Percentiles rank a stretch among this genome's conserved stretches.
These are phyloP conservation scores for Penicillium atrosanguineum DNA, from an alignment of 495 filamentous ascomycete genomes.

Conservation along the genomic window DNA sequence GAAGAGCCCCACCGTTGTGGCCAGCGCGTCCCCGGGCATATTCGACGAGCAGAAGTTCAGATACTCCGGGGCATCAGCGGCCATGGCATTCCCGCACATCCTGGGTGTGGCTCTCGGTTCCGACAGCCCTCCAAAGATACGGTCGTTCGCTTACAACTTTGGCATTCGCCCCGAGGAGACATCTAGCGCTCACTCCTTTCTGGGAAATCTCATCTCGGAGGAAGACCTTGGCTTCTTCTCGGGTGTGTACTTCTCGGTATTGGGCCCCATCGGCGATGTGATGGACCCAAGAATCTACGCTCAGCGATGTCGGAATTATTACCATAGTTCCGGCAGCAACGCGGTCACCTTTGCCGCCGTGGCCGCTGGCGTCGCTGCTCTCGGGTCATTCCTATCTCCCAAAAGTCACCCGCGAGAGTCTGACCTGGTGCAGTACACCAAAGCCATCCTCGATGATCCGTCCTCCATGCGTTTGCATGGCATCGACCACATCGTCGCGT, in stretches of 20 bases:
- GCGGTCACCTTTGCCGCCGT: conserved; percentile 27
- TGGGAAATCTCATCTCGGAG: not conserved
- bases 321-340: conserved; percentile 15
- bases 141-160: conserved; percentile 12
- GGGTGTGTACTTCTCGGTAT: not conserved
- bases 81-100: conserved; percentile 36
- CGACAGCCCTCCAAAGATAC: conserved; percentile 24
- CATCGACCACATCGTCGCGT: conserved; percentile 34
- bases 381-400: conserved; percentile 32
- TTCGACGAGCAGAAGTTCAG: conserved; percentile 33
- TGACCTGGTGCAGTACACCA: not conserved
- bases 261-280: conserved; percentile 25
- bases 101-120: conserved; percentile 29
- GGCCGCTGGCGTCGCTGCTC: conserved; percentile 28
- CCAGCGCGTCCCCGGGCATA: too few species aligned
- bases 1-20: conserved; percentile 4
- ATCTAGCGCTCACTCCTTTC: not conserved
- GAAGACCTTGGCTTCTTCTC: not conserved
- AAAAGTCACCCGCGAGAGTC: not conserved
- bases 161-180: not conserved
- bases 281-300: conserved; percentile 27
- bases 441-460: not conserved
- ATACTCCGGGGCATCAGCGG: conserved; percentile 29
- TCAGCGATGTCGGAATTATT: conserved; percentile 32
- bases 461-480: conserved; percentile 24